Base-by-base conservation (phyloP, 495 filamentous ascomycete genomes). In the Hyaloscypha hepaticicola region DNA sequence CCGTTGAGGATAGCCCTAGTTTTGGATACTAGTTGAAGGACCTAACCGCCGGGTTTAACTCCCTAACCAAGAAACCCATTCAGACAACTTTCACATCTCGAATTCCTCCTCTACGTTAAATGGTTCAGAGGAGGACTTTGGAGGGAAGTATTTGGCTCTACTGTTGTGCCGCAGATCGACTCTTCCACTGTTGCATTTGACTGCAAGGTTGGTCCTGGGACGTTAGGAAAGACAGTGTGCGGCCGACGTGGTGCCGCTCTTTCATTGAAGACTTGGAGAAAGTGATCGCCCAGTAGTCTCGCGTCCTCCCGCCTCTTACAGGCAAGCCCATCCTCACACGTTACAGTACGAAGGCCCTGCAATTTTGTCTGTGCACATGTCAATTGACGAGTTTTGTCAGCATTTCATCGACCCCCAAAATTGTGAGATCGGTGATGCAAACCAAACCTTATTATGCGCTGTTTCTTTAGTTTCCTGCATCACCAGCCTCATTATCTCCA, bases 281-380 rank as follows among this genome's bases (percentile, higher is more conserved):
- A 45, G 38, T 45, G 38, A 45, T 45, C 38, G 38, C 38, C 38
- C 38, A 45, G 38, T 63, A 51, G 50, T 63, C 60, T 56, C 29
- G 60, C 33, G 45, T 29, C 60, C 21, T 63, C 51, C 60, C 60
- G 60, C 51, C 48, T 7, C 38, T n/a, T 25, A 45, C 57, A 48
- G n/a, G 41, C 7, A 9, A 50, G n/a, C n/a, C 58, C 38, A 9
- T 29, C 24, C 5, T 28, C 21, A 16, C 6, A 3, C 24, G 1
- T 28, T 8, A 16, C 6, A 3, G 14, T 45, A 45, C 38, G 38
- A 19, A 5, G 19, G 16, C 38, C 38, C 16, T 45, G 38, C 38
- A n/a, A 16, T 45, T 9, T 3, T 16, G 38, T 45, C 38, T 16
- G 38, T 45, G 38, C 38, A 45, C 38, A 45, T 45, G 1, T 45